Evolutionary conservation across 1,139 yeast genomes (phyloP).

Genomic region (Zhuliangozyma parablackwelliae): DNA sequence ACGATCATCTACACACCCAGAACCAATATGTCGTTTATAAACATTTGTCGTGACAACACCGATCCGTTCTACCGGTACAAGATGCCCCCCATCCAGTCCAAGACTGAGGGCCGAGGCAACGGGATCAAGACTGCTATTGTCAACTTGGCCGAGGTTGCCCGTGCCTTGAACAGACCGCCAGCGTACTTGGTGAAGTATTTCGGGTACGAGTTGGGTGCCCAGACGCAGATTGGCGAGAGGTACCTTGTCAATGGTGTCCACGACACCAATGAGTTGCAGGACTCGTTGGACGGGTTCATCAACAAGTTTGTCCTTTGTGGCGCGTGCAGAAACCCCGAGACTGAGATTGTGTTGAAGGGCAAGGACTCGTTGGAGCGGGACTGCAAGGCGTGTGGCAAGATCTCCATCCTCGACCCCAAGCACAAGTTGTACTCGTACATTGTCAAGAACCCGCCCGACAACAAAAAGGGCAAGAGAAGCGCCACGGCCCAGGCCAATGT

Average conservation of each 20-base stretch:
- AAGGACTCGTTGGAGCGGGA: slow-evolving; percentile 80
- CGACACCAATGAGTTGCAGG: slow-evolving; percentile 87
- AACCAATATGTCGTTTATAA: slow-evolving; percentile 69
- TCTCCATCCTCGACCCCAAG: slow-evolving; percentile 78
- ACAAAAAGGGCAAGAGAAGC: slow-evolving; percentile 53
- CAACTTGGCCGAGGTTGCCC: slow-evolving; percentile 87
- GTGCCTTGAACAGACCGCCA: slow-evolving; percentile 92
- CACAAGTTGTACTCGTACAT: slow-evolving; percentile 85
- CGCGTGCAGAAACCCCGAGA: slow-evolving; percentile 95
- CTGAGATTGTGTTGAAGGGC: slow-evolving; percentile 79
- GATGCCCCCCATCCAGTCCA: slow-evolving; percentile 97
- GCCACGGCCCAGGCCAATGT: slow-evolving; percentile 92
- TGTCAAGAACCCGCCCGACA: slow-evolving; percentile 86
- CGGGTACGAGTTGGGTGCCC: slow-evolving; percentile 97
- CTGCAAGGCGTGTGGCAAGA: slow-evolving; percentile 97
- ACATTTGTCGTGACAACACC: slow-evolving; percentile 94
- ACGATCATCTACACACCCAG: not conserved
- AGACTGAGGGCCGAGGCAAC: slow-evolving; percentile 98
- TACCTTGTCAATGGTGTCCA: slow-evolving; percentile 94
- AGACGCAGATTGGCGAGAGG: slow-evolving; percentile 81
- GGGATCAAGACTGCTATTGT: slow-evolving; percentile 96
- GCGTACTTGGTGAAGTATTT: slow-evolving; percentile 88
- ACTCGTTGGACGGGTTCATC: slow-evolving; percentile 90
- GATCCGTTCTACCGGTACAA: slow-evolving; percentile 99
- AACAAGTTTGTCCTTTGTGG: slow-evolving; percentile 90